A percentile compares a stretch with the other conserved stretches of the same genome.
Conservation (phyloP, 306 rosid genomes). For the Cicer chorassanicum region DNA sequence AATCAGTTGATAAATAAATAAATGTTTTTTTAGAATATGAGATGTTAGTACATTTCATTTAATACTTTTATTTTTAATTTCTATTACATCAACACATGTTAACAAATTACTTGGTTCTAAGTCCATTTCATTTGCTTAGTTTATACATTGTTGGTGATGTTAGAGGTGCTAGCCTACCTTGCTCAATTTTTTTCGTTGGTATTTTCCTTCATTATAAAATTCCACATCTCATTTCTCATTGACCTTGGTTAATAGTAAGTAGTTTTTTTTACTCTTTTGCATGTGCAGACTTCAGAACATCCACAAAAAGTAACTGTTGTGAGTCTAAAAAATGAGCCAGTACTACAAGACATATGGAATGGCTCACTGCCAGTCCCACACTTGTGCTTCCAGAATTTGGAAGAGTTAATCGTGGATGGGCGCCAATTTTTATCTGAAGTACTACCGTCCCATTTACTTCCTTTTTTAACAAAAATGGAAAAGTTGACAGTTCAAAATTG, state of each 20-base stretch:
- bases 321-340: not conserved
- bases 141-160: no score
- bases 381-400: slow-evolving; percentile 14
- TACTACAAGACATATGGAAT: not conserved
- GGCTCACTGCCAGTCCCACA: not conserved
- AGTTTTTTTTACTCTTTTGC: not conserved
- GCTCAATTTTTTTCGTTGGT: not conserved
- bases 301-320: not conserved
- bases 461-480: not conserved
- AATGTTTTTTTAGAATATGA: no score
- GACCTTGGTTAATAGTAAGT: not conserved
- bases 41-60: no score
- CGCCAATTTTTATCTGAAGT: not conserved
- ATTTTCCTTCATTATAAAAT: no score
- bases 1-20: no score
- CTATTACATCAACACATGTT: no score
- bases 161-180: not conserved
- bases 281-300: not conserved
- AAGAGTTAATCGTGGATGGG: not conserved
- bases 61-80: no score
- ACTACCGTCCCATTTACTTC: slow-evolving; percentile 25
- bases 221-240: not conserved
- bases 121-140: not conserved
- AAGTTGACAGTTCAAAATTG: not conserved
- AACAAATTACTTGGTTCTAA: no score